Evolutionary conservation across 805 yeast genomes (phyloP).

Genomic region (Yarrowia sp.): DNA sequence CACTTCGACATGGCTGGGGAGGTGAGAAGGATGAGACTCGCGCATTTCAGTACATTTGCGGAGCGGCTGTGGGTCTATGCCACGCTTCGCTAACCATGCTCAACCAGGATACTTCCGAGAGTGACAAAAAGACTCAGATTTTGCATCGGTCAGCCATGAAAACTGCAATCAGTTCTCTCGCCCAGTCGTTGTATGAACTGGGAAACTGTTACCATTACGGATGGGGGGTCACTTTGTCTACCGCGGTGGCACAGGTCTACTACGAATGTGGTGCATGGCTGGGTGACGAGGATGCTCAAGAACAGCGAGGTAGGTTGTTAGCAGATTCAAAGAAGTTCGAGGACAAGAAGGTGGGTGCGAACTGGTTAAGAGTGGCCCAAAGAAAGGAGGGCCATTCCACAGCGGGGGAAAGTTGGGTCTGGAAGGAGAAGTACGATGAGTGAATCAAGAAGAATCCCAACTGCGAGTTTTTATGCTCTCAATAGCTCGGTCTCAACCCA

Average conservation of each 20-base stretch:
- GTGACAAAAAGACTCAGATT: not conserved
- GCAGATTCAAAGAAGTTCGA: conserved; percentile 1
- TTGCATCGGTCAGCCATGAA: not conserved
- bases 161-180: not conserved
- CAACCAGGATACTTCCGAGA: not conserved
- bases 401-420: conserved; percentile 21
- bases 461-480: not conserved
- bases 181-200: not conserved
- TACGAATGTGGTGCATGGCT: conserved; percentile 15
- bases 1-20: conserved; percentile 19
- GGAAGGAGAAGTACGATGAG: conserved; percentile 20
- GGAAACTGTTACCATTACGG: conserved; percentile 18
- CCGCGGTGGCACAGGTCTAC: not conserved
- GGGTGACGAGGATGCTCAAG: conserved; percentile 21
- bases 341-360: conserved; percentile 3
- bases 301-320: conserved; percentile 8
- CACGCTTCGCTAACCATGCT: not conserved
- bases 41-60: not conserved
- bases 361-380: conserved; percentile 16
- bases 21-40: not conserved
- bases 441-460: not conserved
- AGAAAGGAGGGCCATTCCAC: conserved; percentile 12
- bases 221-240: not conserved
- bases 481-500: not conserved
- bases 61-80: not conserved